Conservation (phyloP, 495 filamentous ascomycete genomes). For the Cryomyces minteri region DNA sequence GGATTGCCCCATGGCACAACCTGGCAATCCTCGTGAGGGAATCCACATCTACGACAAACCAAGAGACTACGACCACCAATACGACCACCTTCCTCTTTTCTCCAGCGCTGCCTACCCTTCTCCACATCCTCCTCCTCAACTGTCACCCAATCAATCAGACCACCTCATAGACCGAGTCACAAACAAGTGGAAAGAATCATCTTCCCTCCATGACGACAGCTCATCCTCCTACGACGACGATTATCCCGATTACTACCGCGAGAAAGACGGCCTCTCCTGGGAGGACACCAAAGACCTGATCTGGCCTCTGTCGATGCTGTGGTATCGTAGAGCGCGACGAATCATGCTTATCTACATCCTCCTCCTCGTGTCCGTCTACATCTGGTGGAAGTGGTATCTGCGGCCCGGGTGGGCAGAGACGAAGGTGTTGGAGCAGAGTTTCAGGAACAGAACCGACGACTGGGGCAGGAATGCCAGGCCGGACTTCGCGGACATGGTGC, state of each 20-base stretch:
- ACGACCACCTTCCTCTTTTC: too few species aligned
- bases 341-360: constrained; percentile 26
- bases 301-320: neutral
- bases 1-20: too few species aligned
- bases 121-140: neutral
- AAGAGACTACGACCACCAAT: too few species aligned
- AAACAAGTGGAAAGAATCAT: neutral
- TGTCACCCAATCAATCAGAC: neutral
- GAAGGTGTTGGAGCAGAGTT: constrained; percentile 15
- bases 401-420: constrained; percentile 25
- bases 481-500: constrained; percentile 29
- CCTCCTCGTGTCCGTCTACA: constrained; percentile 20
- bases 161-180: neutral
- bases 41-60: too few species aligned
- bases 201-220: neutral
- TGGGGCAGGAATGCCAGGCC: constrained; percentile 32
- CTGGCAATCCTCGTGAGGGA: too few species aligned
- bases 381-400: constrained; percentile 25
- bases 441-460: constrained; percentile 17
- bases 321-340: constrained; percentile 13
- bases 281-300: neutral
- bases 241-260: neutral
- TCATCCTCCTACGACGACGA: neutral
- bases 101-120: too few species aligned
- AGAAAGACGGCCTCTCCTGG: neutral